Evolutionary conservation across 768 basidiomycete genomes (phyloP).

Genomic region (Amanita muscaria): DNA sequence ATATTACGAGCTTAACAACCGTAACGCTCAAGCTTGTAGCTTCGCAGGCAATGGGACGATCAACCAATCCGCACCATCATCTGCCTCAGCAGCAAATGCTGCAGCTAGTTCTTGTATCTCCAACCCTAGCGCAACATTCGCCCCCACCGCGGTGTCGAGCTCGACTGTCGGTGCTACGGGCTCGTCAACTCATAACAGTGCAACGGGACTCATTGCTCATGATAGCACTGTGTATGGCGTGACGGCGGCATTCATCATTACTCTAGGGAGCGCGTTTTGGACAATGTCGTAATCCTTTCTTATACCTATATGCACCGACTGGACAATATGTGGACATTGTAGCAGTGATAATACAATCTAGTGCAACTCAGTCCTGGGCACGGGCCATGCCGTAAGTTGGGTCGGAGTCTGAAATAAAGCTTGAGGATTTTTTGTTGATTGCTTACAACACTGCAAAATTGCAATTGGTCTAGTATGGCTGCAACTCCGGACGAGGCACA

Average conservation of each 20-base stretch:
- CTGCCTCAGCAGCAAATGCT: conserved; percentile 37
- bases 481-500: conserved; percentile 14
- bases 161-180: conserved; percentile 14
- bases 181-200: conserved; percentile 17
- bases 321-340: too few species aligned
- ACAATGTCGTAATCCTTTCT: conserved; percentile 25
- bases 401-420: conserved; percentile 14
- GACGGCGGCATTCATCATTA: conserved; percentile 24
- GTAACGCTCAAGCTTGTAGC: conserved; percentile 55
- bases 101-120: conserved; percentile 63
- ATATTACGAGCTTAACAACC: conserved; percentile 59
- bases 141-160: conserved; percentile 21
- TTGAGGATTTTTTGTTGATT: conserved; percentile 12
- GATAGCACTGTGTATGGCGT: conserved; percentile 29
- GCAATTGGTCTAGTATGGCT: conserved; percentile 23
- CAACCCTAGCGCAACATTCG: conserved; percentile 53
- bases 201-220: conserved; percentile 16
- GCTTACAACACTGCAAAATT: conserved; percentile 10
- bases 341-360: too few species aligned
- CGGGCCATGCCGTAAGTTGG: conserved; percentile 2
- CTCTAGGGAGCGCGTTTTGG: conserved; percentile 34
- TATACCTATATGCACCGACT: background rate
- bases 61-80: conserved; percentile 45
- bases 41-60: conserved; percentile 83
- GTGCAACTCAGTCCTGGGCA: background rate